phyloP scores from a whole-genome alignment of 208 protist species.

The Trypanosoma scelopori region DNA sequence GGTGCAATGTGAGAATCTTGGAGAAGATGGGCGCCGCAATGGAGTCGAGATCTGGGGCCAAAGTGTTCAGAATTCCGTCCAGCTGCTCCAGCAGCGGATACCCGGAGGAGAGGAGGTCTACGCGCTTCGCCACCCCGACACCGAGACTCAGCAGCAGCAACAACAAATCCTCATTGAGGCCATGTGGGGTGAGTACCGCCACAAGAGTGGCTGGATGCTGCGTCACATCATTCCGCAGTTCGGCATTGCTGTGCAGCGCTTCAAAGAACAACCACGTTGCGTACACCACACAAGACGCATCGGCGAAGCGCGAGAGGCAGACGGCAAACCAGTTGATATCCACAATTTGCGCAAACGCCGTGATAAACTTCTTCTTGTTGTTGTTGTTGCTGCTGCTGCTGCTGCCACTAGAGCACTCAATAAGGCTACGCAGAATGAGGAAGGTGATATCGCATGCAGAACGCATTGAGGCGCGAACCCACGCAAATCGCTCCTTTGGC shows the following conservation, averaged over 20 bases:
- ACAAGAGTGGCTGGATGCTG: constrained; percentile 58
- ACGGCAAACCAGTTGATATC: constrained; percentile 70
- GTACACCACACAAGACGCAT: constrained; percentile 67
- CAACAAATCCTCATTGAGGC: constrained; percentile 66
- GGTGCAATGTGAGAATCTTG: constrained; percentile 54
- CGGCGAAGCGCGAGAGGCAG: constrained; percentile 63
- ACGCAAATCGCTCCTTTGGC: constrained; percentile 42
- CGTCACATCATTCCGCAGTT: constrained; percentile 50
- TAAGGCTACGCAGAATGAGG: constrained; percentile 53
- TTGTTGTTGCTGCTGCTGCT: no score
- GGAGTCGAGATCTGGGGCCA: constrained; percentile 37
- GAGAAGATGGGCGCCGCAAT: constrained; percentile 71
- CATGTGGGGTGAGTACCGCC: constrained; percentile 54
- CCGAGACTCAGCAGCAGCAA: constrained; percentile 63
- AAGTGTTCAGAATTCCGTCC: constrained; percentile 43
- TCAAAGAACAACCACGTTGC: constrained; percentile 74
- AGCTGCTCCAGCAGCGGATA: constrained; percentile 64
- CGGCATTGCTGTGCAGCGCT: constrained; percentile 46
- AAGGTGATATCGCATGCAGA: constrained; percentile 46
- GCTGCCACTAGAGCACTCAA: constrained; percentile 49
- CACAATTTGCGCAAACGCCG: constrained; percentile 46
- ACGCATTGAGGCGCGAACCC: constrained; percentile 24
- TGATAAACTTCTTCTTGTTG: no score
- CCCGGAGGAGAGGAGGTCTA: constrained; percentile 63
- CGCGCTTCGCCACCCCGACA: constrained; percentile 42